A percentile compares a stretch with the other conserved stretches of the same genome.
Evolutionary conservation across 169 alveolate genomes (phyloP).

Genomic region (Plasmodium coatneyi): DNA sequence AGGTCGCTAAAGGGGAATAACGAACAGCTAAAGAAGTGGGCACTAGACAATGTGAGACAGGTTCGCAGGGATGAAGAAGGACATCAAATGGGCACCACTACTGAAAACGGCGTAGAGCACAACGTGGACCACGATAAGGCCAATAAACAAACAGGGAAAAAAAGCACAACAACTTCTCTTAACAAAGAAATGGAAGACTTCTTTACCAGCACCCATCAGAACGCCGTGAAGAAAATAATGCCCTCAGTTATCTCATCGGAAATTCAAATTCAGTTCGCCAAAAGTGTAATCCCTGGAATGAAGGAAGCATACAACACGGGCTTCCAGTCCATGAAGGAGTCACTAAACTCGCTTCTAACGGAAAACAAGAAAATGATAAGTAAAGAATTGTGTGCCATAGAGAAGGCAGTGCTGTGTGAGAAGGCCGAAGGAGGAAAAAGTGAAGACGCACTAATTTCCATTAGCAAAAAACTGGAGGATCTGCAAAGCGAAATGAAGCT

Average conservation of each 20-base stretch:
- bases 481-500: slow-evolving; percentile 38
- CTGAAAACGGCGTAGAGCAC: neutral
- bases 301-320: slow-evolving; percentile 66
- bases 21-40: slow-evolving; percentile 9
- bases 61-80: neutral
- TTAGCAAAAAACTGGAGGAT: slow-evolving; percentile 23
- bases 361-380: slow-evolving; percentile 35
- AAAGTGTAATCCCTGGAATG: slow-evolving; percentile 67
- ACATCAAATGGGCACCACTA: neutral
- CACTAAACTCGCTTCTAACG: slow-evolving; percentile 9
- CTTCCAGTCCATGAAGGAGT: slow-evolving; percentile 40
- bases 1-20: slow-evolving; percentile 5
- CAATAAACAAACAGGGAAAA: neutral
- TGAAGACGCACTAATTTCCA: neutral
- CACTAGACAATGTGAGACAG: slow-evolving; percentile 2
- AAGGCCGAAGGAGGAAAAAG: slow-evolving; percentile 10
- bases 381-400: slow-evolving; percentile 15
- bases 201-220: slow-evolving; percentile 33
- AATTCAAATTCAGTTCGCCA: slow-evolving; percentile 49
- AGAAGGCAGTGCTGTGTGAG: slow-evolving; percentile 35
- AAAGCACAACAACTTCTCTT: neutral
- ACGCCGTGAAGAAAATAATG: slow-evolving; percentile 50
- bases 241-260: slow-evolving; percentile 60
- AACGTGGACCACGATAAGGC: neutral
- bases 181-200: slow-evolving; percentile 21